Percentiles rank a stretch among this genome's conserved stretches.
phyloP scores from a whole-genome alignment of 768 basidiomycete genomes.

The Porphyrellus cyaneotinctus region DNA sequence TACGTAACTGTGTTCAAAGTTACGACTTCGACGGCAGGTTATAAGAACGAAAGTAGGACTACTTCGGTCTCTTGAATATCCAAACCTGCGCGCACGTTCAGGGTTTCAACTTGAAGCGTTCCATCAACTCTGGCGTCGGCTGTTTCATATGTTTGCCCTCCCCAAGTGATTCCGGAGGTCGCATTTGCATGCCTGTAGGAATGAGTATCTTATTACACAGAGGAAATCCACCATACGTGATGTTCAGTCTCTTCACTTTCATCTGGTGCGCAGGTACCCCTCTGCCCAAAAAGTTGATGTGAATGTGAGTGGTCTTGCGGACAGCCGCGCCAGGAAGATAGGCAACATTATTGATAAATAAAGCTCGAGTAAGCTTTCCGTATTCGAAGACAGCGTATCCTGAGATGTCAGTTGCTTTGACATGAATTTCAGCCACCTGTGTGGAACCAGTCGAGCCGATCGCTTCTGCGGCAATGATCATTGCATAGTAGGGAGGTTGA shows the following conservation, averaged over 20 bases:
- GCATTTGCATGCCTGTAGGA: slow-evolving; percentile 46
- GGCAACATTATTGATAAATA: slow-evolving; percentile 58
- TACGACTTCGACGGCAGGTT: background rate
- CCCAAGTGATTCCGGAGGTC: slow-evolving; percentile 50
- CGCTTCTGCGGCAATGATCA: slow-evolving; percentile 55
- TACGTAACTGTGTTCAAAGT: background rate
- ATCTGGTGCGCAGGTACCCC: slow-evolving; percentile 28
- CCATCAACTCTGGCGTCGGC: slow-evolving; percentile 40
- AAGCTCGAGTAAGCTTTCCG: slow-evolving; percentile 39
- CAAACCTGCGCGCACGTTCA: slow-evolving; percentile 36
- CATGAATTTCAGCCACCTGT: slow-evolving; percentile 43
- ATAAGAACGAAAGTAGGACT: slow-evolving; percentile 31
- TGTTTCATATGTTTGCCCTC: slow-evolving; percentile 57
- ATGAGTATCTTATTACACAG: background rate
- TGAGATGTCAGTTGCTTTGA: slow-evolving; percentile 45
- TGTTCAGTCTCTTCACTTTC: slow-evolving; percentile 46
- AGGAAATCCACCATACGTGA: slow-evolving; percentile 33
- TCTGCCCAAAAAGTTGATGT: slow-evolving; percentile 35
- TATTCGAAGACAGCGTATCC: slow-evolving; percentile 63
- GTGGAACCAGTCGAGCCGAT: slow-evolving; percentile 45
- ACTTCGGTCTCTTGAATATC: slow-evolving; percentile 48
- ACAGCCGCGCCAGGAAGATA: slow-evolving; percentile 37
- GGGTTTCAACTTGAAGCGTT: slow-evolving; percentile 25
- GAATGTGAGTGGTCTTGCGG: slow-evolving; percentile 41
- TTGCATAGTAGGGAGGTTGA: slow-evolving; percentile 64